Conservation (phyloP, 1,139 yeast species). For the Yamadazyma spencermartinsiae region DNA sequence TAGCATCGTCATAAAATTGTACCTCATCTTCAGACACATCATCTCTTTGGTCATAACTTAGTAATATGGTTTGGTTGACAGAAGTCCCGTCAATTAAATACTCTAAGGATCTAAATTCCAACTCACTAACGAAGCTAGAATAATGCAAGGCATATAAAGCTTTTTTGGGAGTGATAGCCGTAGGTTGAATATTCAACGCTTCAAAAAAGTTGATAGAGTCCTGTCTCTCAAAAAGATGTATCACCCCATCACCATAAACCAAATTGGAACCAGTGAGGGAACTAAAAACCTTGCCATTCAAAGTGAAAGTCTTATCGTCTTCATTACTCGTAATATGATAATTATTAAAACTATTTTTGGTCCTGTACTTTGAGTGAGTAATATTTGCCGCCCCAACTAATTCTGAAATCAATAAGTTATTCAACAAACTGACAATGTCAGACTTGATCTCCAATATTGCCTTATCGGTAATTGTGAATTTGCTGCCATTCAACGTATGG, state of each 20-base stretch:
- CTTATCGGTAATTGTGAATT: slow-evolving; percentile 29
- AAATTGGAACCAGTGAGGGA: slow-evolving; percentile 31
- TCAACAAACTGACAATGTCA: slow-evolving; percentile 30
- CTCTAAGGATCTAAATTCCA: slow-evolving; percentile 61
- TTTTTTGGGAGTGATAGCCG: slow-evolving; percentile 66
- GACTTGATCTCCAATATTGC: slow-evolving; percentile 31
- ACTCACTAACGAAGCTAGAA: slow-evolving; percentile 66
- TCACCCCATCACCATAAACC: slow-evolving; percentile 57
- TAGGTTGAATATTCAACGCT: slow-evolving; percentile 24
- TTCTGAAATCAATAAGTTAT: slow-evolving; percentile 27
- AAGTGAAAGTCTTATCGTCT: slow-evolving; percentile 10
- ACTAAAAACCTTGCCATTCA: slow-evolving; percentile 21
- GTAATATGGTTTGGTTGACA: slow-evolving; percentile 58
- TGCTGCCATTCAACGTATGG: slow-evolving; percentile 20
- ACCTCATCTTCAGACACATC: slow-evolving; percentile 30
- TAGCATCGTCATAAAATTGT: no score
- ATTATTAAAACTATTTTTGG: slow-evolving; percentile 11
- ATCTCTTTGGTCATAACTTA: slow-evolving; percentile 45
- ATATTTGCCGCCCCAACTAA: slow-evolving; percentile 32
- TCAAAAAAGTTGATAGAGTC: slow-evolving; percentile 29
- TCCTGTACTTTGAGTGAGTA: slow-evolving; percentile 16
- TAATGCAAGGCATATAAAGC: slow-evolving; percentile 71
- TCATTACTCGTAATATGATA: slow-evolving; percentile 4
- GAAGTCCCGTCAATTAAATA: slow-evolving; percentile 56
- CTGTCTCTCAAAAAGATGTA: slow-evolving; percentile 52